Base-by-base conservation (phyloP, 305 asterid species). In the Fraxinus latifolia region DNA sequence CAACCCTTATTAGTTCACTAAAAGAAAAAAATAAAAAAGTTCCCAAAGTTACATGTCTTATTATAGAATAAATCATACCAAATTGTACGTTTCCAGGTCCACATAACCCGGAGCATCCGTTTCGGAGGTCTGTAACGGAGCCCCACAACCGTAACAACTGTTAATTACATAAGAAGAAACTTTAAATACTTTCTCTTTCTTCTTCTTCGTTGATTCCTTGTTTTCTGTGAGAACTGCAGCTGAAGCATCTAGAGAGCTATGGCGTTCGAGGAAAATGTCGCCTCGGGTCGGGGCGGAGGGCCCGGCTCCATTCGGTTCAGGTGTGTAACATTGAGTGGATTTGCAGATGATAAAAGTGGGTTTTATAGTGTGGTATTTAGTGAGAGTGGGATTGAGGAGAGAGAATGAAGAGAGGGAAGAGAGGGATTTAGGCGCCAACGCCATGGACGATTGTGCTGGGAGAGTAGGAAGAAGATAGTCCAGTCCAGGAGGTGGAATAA, bases 101-200 rank as follows among this genome's bases (percentile, higher is more conserved):
- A 94, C 97, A 3, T 60, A 93, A 50, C 98, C 98, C 12, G 99
- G 98, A 70, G 95, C 90, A 89, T 95, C 98, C 32, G 70, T 76
- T 83, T 94, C 95, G 3, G 83, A 85, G 0, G 92, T 91, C 83
- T 95, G 99, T 72, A 94, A 87, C 4, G 94, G 96, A 55, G 99
- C 97, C 82, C 99, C 99, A 78, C 99, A 95, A 39, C 98, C 99
- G 39, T 95, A 95, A 82, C 99, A 95, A 84, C 91, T 82, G 8
- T 90, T 86, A 53, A 84, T 85, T 74, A 81, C 60, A 44, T 27
- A 11, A 8, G 89, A 77, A 67, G 90, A 78, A 68, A 87, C 77
- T 81, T 89, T 94, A 79, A 82, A 80, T 29, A 84, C 88, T 76
- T 86, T 93, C 15, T 78, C 90, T 81, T 87, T 87, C 33, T 23